phyloP scores from a whole-genome alignment of 1,139 yeast genomes.

The Kazachstania sp. region DNA sequence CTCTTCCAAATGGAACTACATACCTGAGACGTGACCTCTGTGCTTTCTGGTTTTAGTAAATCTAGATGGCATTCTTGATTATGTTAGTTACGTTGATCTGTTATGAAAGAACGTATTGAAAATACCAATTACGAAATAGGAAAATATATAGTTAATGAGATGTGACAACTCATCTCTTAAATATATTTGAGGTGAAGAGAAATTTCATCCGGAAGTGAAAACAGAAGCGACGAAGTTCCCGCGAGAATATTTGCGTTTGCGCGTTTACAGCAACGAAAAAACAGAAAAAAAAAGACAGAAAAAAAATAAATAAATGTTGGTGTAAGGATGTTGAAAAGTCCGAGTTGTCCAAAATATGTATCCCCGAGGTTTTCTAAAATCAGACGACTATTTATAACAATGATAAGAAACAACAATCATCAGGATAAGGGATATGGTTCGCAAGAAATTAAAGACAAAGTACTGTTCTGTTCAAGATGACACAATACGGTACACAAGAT shows the following conservation, averaged over 20 bases:
- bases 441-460: background rate
- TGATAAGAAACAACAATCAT: too few relatives aligned
- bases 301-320: too few relatives aligned
- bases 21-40: conserved; percentile 99
- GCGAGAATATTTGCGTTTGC: too few relatives aligned
- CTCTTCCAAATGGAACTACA: conserved; percentile 40
- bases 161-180: background rate
- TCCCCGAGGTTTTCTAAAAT: too few relatives aligned
- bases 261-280: too few relatives aligned
- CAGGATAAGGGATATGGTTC: background rate
- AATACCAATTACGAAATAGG: background rate
- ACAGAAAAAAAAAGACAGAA: too few relatives aligned
- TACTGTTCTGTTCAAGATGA: background rate
- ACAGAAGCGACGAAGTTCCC: background rate
- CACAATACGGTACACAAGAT: background rate
- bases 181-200: background rate
- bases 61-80: conserved; percentile 88
- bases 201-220: background rate
- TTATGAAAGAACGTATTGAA: background rate
- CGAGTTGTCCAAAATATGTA: too few relatives aligned
- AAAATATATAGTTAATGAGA: background rate
- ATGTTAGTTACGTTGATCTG: conserved; percentile 2
- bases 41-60: conserved; percentile 99
- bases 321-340: too few relatives aligned
- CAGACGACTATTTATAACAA: too few relatives aligned